phyloP scores from a whole-genome alignment of 805 yeast genomes.

The Saturnispora besseyi region DNA sequence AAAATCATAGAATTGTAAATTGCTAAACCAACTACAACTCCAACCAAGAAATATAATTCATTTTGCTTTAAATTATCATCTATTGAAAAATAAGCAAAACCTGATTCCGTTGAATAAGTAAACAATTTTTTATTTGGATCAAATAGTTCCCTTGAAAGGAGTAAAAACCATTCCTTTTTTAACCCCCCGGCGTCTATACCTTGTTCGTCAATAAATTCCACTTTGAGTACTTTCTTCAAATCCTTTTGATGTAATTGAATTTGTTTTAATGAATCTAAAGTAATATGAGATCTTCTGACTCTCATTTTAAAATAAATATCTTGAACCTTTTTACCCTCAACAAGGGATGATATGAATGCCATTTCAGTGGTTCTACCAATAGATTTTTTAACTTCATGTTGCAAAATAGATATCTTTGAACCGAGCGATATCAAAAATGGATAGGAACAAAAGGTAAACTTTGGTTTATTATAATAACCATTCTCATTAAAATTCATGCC shows the following conservation, averaged over 20 bases:
- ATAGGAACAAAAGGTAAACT: slow-evolving; percentile 64
- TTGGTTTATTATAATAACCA: slow-evolving; percentile 19
- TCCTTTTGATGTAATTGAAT: slow-evolving; percentile 49
- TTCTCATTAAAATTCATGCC: slow-evolving; percentile 28
- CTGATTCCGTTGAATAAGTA: slow-evolving; percentile 55
- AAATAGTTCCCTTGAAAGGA: slow-evolving; percentile 63
- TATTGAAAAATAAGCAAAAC: slow-evolving; percentile 66
- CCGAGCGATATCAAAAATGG: slow-evolving; percentile 81
- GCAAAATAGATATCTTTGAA: slow-evolving; percentile 69
- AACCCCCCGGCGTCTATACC: slow-evolving; percentile 96
- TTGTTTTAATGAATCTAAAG: slow-evolving; percentile 65
- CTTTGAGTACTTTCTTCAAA: slow-evolving; percentile 62
- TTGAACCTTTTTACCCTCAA: slow-evolving; percentile 38
- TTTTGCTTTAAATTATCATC: slow-evolving; percentile 31
- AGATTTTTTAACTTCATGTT: slow-evolving; percentile 67
- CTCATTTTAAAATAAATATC: slow-evolving; percentile 62
- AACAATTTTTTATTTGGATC: slow-evolving; percentile 63
- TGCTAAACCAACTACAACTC: slow-evolving; percentile 83
- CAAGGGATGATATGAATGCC: slow-evolving; percentile 62
- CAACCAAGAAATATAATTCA: slow-evolving; percentile 67
- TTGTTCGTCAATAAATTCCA: slow-evolving; percentile 79
- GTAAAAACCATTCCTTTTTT: slow-evolving; percentile 85
- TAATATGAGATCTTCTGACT: slow-evolving; percentile 58
- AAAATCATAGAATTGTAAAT: slow-evolving; percentile 83
- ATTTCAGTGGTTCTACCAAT: slow-evolving; percentile 88